Percentiles rank a stretch among this genome's conserved stretches.
Conservation (phyloP, 2,329 filamentous ascomycete species). For the Phialocephala sp. region DNA sequence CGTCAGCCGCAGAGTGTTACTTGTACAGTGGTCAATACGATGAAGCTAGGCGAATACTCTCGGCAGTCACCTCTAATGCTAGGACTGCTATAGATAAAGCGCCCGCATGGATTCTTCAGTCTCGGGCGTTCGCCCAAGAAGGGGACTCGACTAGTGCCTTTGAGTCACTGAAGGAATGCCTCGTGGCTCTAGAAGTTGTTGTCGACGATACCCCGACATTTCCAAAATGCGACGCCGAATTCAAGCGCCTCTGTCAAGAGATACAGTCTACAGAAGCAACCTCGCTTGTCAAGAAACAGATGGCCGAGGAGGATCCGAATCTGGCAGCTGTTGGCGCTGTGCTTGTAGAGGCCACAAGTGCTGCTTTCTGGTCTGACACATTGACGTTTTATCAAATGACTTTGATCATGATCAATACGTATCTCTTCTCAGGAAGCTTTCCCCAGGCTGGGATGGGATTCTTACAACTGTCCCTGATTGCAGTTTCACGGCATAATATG, state of each 20-base stretch:
- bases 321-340: conserved; percentile 70
- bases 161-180: conserved; percentile 70
- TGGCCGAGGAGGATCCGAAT: conserved; percentile 52
- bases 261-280: conserved; percentile 62
- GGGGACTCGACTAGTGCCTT: conserved; percentile 76
- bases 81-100: conserved; percentile 78
- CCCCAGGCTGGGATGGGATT: conserved; percentile 73
- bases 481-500: conserved; percentile 72
- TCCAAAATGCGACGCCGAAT: conserved; percentile 78
- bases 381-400: conserved; percentile 73
- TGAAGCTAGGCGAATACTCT: conserved; percentile 69
- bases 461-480: conserved; percentile 69
- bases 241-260: conserved; percentile 62
- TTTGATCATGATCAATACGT: conserved; percentile 68
- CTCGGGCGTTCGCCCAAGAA: conserved; percentile 74
- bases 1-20: conserved; percentile 81
- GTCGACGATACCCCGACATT: conserved; percentile 70
- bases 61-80: conserved; percentile 71
- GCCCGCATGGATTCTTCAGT: conserved; percentile 81
- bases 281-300: conserved; percentile 50
- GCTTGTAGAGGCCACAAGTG: conserved; percentile 69
- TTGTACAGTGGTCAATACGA: conserved; percentile 76
- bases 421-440: conserved; percentile 66
- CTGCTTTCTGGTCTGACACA: conserved; percentile 76
- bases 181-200: conserved; percentile 71